Evolutionary conservation across 2,329 filamentous ascomycete genomes (phyloP).

Genomic region (Colletotrichum plurivorum): DNA sequence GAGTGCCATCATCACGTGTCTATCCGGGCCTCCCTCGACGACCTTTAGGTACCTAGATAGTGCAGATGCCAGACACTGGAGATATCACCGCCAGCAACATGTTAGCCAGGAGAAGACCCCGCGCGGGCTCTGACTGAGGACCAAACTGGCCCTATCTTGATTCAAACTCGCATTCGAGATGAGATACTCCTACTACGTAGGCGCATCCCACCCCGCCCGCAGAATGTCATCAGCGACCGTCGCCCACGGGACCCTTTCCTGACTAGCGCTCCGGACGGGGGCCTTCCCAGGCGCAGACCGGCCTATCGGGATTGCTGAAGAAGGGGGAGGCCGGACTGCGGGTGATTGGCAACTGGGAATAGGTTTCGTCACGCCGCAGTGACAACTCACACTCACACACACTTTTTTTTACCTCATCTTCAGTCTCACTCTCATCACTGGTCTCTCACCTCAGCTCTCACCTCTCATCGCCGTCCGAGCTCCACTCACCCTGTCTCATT

Average conservation of each 20-base stretch:
- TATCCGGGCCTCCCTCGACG: too few species aligned
- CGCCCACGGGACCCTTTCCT: neutral
- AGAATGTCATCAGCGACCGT: neutral
- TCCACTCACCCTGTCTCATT: neutral
- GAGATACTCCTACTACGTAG: neutral
- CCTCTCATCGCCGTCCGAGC: neutral
- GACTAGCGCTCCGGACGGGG: conserved; percentile 17
- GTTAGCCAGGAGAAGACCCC: too few species aligned
- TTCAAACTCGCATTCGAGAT: neutral
- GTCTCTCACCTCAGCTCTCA: conserved; percentile 7
- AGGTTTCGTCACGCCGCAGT: conserved; percentile 38
- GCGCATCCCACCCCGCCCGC: neutral
- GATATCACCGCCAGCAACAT: too few species aligned
- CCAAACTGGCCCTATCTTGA: neutral
- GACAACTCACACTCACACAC: conserved; percentile 39
- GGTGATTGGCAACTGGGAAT: conserved; percentile 27
- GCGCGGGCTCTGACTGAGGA: neutral
- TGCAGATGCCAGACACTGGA: too few species aligned
- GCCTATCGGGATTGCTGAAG: conserved; percentile 34
- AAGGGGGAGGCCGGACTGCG: conserved; percentile 20
- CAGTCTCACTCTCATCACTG: conserved; percentile 16
- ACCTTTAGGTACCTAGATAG: too few species aligned
- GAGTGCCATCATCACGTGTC: neutral
- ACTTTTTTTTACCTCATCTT: conserved; percentile 14
- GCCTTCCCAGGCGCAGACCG: conserved; percentile 14